These are phyloP conservation scores for Phytophthora tubulina DNA, from an alignment of 352 stramenopile genomes.

Conservation along the genomic window DNA sequence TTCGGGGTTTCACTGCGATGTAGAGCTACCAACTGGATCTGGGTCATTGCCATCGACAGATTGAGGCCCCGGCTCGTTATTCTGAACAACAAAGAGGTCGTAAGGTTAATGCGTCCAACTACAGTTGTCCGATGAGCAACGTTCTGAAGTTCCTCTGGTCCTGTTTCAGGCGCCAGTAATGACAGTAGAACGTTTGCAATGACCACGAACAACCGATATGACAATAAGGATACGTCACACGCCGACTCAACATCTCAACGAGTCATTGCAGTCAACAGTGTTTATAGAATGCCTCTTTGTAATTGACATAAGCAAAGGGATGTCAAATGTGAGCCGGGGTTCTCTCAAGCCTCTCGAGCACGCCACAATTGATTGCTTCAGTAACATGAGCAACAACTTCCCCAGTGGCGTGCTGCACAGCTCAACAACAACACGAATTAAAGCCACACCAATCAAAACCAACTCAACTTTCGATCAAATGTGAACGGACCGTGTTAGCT, in stretches of 20 bases:
- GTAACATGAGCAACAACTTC: conserved; percentile 11
- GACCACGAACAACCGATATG: background rate
- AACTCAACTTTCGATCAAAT: background rate
- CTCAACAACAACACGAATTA: conserved; percentile 14
- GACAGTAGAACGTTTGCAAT: background rate
- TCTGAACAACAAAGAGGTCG: background rate
- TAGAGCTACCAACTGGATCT: conserved; percentile 2
- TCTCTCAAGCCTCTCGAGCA: background rate
- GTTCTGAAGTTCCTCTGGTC: background rate
- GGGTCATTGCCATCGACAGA: conserved; percentile 12
- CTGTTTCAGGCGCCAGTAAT: background rate
- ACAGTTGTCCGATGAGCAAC: background rate
- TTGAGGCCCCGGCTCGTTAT: conserved; percentile 3
- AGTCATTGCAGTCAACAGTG: no score
- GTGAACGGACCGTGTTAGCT: conserved; percentile 35
- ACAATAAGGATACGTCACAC: background rate
- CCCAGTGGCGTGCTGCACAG: background rate
- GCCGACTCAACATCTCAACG: background rate
- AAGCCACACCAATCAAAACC: background rate
- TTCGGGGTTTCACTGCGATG: background rate
- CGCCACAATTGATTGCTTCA: conserved; percentile 9
- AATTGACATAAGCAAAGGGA: background rate
- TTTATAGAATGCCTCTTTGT: background rate
- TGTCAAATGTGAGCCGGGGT: conserved; percentile 10
- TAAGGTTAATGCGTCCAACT: background rate